A percentile compares a stretch with the other conserved stretches of the same genome.
These are phyloP conservation scores for Dipteronia dyeriana DNA, from an alignment of 345 rosid species.

Conservation along the genomic window DNA sequence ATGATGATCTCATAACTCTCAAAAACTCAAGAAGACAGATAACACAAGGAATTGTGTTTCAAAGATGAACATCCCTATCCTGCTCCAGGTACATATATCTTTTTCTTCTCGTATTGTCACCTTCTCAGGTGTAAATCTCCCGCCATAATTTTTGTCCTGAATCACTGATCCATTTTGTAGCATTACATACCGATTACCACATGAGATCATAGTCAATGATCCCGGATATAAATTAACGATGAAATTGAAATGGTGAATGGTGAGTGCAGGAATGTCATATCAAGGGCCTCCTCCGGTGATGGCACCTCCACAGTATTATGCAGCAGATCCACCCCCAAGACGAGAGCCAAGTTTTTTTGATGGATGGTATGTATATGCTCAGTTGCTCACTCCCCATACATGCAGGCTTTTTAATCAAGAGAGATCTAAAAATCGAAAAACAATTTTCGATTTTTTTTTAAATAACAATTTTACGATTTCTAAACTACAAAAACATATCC, in stretches of 20 bases:
- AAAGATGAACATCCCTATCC: constrained; percentile 47
- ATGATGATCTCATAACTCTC: not conserved
- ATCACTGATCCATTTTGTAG: no score
- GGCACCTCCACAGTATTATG: constrained; percentile 56
- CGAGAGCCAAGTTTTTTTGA: constrained; percentile 47
- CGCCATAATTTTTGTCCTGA: no score
- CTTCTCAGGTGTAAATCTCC: no score
- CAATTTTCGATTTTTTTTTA: no score
- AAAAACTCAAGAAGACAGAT: not conserved
- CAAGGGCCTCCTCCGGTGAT: constrained; percentile 51
- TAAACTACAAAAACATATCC: no score
- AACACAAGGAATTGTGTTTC: not conserved
- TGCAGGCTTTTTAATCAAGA: no score
- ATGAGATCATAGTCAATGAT: no score
- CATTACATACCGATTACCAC: no score
- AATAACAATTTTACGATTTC: no score
- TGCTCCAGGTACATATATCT: constrained; percentile 39
- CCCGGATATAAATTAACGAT: no score
- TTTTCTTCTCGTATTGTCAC: no score
- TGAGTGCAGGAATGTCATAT: constrained; percentile 25
- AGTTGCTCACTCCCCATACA: not conserved
- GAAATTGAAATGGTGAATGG: not conserved
- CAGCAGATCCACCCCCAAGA: constrained; percentile 40
- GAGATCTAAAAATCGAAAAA: no score
- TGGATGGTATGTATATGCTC: constrained; percentile 42